Percentiles rank a stretch among this genome's conserved stretches.
These are phyloP conservation scores for Sporothrix mexicana DNA, from an alignment of 2,329 filamentous ascomycete genomes.

Conservation along the genomic window DNA sequence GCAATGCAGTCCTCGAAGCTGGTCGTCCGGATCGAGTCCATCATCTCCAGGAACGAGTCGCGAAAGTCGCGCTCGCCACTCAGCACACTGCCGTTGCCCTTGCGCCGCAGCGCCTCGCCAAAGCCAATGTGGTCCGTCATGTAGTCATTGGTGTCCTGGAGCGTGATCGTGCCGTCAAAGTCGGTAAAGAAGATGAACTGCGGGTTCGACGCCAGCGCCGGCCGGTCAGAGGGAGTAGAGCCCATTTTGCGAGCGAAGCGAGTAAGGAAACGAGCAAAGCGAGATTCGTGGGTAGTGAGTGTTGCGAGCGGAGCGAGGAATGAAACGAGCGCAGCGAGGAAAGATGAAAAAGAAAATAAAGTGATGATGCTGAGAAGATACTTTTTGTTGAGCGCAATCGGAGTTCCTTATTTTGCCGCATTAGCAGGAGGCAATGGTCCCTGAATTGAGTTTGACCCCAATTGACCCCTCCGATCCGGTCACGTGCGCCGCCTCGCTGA, in stretches of 20 bases:
- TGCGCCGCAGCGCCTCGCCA: slow-evolving; percentile 70
- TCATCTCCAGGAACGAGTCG: slow-evolving; percentile 89
- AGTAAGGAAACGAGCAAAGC: not conserved
- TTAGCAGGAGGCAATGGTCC: no score
- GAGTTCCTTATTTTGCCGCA: not conserved
- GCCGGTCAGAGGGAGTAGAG: slow-evolving; percentile 40
- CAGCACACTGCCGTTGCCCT: slow-evolving; percentile 79
- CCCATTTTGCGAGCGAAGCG: slow-evolving; percentile 5
- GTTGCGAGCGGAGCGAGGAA: no score
- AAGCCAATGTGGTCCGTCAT: slow-evolving; percentile 93
- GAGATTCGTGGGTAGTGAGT: no score
- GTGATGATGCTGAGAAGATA: no score
- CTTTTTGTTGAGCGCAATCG: not conserved
- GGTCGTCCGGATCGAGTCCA: slow-evolving; percentile 75
- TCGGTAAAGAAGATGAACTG: slow-evolving; percentile 98
- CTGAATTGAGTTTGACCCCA: no score
- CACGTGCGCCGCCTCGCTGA: no score
- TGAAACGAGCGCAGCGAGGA: no score
- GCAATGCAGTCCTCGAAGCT: slow-evolving; percentile 84
- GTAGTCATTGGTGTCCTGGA: slow-evolving; percentile 68
- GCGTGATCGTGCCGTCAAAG: slow-evolving; percentile 95
- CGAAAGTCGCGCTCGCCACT: slow-evolving; percentile 74
- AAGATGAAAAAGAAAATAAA: no score
- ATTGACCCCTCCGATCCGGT: no score
- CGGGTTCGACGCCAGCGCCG: slow-evolving; percentile 70